Evolutionary conservation across 208 protist genomes (phyloP), one percentile per base, ranked within the genome.

Genomic region (Wallacemonas collosoma): DNA sequence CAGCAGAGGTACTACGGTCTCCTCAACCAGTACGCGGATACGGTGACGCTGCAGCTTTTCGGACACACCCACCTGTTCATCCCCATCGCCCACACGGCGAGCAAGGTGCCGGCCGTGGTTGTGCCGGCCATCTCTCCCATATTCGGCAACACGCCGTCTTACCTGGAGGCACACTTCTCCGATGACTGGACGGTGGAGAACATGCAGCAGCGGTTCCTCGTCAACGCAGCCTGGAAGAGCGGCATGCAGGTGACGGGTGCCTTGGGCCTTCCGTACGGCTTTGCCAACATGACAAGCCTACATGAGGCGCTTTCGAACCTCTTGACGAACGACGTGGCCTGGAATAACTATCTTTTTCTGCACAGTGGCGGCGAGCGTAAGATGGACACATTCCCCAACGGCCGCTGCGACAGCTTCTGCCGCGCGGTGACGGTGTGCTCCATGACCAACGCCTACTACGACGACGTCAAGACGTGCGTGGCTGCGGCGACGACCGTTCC

Each of bases 11-110:
- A 91, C 73, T 70, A 80, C 38, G 48, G 8, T 6, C 62, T 94
- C 39, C 77, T 96, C n/a, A n/a, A 36, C 15, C 56, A 78, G 36
- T 88, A 88, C 75, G 72, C 51, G 2, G 76, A 84, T 36, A 75
- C 68, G 5, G 61, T 96, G 1, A 71, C 47, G 7, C 1, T 86
- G 9, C 89, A 94, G 72, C 50, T 96, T 35, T 96, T 86, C 50
- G 91, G 87, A 43, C 91, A 96, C 73, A 81, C 79, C 2, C 91
- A 96, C 76, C 50, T 77, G 55, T 93, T 94, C 75, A 75, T 60
- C 2, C 77, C 79, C 44, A 66, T 88, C 41, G 80, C 80, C 50
- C 50, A 81, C 55, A 26, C 67, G 2, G 40, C 39, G 2, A 72
- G 66, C 39, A 69, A 44, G 6, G 63, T 85, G 9, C 77, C 78